Conservation (phyloP, 306 rosid genomes). For the Vicia sativa region DNA sequence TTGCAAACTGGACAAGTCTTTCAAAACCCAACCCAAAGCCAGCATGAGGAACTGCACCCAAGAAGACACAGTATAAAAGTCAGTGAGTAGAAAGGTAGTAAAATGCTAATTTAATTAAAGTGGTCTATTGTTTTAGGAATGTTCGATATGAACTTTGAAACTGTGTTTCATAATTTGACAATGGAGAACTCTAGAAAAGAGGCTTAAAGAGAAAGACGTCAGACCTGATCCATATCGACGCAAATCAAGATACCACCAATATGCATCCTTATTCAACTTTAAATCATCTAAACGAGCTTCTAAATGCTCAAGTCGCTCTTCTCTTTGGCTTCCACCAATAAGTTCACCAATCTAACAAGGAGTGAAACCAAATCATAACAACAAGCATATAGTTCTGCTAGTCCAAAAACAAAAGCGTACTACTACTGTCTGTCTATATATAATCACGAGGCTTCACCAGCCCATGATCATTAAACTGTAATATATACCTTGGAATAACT, state of each 20-base stretch:
- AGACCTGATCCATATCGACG: conserved; percentile 98
- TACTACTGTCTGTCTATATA: neutral
- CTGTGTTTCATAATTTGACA: conserved; percentile 13
- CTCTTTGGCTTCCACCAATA: conserved; percentile 98
- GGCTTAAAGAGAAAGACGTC: conserved; percentile 34
- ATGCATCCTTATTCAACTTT: conserved; percentile 76
- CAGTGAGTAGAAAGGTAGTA: conserved; percentile 17
- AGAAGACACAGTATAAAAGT: conserved; percentile 19
- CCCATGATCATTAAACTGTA: neutral
- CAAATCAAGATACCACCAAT: conserved; percentile 99
- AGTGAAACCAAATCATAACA: conserved; percentile 18
- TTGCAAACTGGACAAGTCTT: conserved; percentile 90
- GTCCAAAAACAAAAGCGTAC: neutral
- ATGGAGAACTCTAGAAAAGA: neutral
- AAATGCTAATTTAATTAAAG: neutral
- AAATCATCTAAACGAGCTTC: conserved; percentile 88
- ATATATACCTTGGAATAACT: neutral
- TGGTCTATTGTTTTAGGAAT: neutral
- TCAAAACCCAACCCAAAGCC: conserved; percentile 96
- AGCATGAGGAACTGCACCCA: conserved; percentile 83
- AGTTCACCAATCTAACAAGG: conserved; percentile 85
- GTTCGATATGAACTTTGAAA: conserved; percentile 11
- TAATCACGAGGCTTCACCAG: conserved; percentile 14
- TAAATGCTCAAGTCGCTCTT: conserved; percentile 81
- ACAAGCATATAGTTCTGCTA: neutral